These are phyloP conservation scores for Candida khao-thaluensis DNA, from an alignment of 805 yeast genomes.

Conservation along the genomic window DNA sequence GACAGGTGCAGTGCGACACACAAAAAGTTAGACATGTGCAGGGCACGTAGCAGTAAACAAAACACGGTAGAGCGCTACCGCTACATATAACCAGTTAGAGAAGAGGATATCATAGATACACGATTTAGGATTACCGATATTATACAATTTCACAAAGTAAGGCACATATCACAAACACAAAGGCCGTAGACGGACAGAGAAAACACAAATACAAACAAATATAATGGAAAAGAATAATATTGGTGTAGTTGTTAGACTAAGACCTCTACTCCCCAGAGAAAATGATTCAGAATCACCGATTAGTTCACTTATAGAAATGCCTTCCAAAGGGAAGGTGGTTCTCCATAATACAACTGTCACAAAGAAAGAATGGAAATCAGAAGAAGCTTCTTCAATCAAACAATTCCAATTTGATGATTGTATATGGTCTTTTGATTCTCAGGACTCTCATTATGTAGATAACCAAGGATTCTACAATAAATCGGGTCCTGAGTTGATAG, in stretches of 20 bases:
- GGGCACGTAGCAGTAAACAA: background rate
- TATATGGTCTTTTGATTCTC: slow-evolving; percentile 19
- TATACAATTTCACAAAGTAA: too few relatives aligned
- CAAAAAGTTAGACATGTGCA: background rate
- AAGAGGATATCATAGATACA: too few relatives aligned
- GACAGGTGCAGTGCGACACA: slow-evolving; percentile 3
- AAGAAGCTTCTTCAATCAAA: slow-evolving; percentile 6
- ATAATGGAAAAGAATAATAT: slow-evolving; percentile 26
- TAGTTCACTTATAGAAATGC: slow-evolving; percentile 31
- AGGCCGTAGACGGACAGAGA: too few relatives aligned
- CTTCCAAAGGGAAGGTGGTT: slow-evolving; percentile 20
- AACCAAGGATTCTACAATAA: slow-evolving; percentile 52
- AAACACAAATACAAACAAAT: too few relatives aligned
- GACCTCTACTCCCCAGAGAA: slow-evolving; percentile 44
- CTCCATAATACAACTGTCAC: background rate
- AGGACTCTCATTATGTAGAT: slow-evolving; percentile 35
- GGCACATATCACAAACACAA: too few relatives aligned
- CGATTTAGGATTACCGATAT: too few relatives aligned
- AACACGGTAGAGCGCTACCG: slow-evolving; percentile 2
- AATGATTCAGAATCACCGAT: slow-evolving; percentile 10
- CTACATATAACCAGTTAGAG: too few relatives aligned
- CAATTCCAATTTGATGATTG: slow-evolving; percentile 20
- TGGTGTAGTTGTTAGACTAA: slow-evolving; percentile 51
- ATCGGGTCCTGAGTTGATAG: slow-evolving; percentile 58
- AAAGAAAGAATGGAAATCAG: slow-evolving; percentile 1